Percentiles rank a stretch among this genome's conserved stretches.
Conservation (phyloP, 345 rosid species). For the Populus nigra region DNA sequence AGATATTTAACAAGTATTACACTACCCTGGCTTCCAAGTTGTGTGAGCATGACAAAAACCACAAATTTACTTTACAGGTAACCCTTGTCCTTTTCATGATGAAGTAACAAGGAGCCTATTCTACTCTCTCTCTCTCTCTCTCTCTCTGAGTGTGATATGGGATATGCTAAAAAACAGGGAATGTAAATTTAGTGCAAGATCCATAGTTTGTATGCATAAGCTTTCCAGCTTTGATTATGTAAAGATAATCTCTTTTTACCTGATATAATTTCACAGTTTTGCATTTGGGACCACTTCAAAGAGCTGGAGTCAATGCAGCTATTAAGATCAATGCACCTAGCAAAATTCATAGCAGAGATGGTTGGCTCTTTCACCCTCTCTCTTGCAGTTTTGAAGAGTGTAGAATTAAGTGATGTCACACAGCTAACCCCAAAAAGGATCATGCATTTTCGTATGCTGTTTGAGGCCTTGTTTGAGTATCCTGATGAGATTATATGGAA, state of each 20-base stretch:
- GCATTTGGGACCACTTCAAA: constrained; percentile 87
- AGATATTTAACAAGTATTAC: constrained; percentile 82
- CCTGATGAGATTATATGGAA: constrained; percentile 73
- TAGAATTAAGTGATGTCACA: constrained; percentile 53
- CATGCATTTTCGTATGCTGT: constrained; percentile 82
- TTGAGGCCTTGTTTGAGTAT: constrained; percentile 66
- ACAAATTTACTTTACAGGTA: constrained; percentile 89
- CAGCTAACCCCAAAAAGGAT: constrained; percentile 59
- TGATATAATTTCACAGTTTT: constrained; percentile 44
- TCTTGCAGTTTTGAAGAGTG: constrained; percentile 62
- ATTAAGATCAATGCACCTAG: constrained; percentile 79
- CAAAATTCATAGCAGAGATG: constrained; percentile 82
- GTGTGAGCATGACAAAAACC: constrained; percentile 85
- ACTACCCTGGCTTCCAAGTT: constrained; percentile 68
- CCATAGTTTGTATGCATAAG: neutral
- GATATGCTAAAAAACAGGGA: too few species aligned
- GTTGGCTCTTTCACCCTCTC: constrained; percentile 64
- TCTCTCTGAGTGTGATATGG: too few species aligned
- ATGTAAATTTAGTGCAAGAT: neutral
- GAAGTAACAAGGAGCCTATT: too few species aligned
- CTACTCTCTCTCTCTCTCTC: too few species aligned
- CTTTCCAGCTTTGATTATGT: neutral
- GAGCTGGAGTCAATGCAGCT: constrained; percentile 74
- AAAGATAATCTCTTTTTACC: neutral
- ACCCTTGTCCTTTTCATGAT: neutral